A percentile compares a stretch with the other conserved stretches of the same genome.
phyloP scores from a whole-genome alignment of 1,139 yeast genomes.

The Candida sp. region DNA sequence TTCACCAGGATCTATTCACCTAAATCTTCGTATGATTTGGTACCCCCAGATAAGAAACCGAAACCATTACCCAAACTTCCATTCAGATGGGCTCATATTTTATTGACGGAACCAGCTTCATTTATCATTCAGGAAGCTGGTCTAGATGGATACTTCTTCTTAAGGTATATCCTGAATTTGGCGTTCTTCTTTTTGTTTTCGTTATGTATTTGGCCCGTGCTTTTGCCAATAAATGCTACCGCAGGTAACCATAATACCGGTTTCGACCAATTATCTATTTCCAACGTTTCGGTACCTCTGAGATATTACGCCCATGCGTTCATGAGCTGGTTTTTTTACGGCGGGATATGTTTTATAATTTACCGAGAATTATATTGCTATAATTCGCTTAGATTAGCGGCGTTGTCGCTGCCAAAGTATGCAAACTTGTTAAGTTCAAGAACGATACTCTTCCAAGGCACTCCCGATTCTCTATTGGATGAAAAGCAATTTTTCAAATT shows the following conservation, averaged over 20 bases:
- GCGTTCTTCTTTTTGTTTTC: slow-evolving; percentile 39
- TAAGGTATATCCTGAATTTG: slow-evolving; percentile 53
- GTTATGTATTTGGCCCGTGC: slow-evolving; percentile 46
- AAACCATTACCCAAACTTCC: slow-evolving; percentile 63
- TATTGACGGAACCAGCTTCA: slow-evolving; percentile 59
- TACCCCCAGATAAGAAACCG: slow-evolving; percentile 59
- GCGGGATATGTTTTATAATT: slow-evolving; percentile 62
- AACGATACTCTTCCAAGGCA: slow-evolving; percentile 75
- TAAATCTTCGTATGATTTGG: slow-evolving; percentile 53
- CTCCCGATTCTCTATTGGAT: slow-evolving; percentile 66
- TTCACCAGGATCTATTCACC: slow-evolving; percentile 68
- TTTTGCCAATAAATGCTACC: slow-evolving; percentile 64
- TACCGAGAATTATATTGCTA: slow-evolving; percentile 83
- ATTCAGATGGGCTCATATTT: slow-evolving; percentile 56
- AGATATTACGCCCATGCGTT: slow-evolving; percentile 88
- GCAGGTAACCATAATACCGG: slow-evolving; percentile 59
- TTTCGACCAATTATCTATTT: slow-evolving; percentile 73
- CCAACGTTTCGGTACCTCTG: slow-evolving; percentile 55
- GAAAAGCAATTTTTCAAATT: slow-evolving; percentile 57
- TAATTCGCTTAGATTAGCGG: slow-evolving; percentile 77
- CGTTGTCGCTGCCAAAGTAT: slow-evolving; percentile 76
- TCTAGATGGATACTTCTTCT: slow-evolving; percentile 68
- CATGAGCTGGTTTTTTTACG: slow-evolving; percentile 76
- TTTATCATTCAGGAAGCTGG: slow-evolving; percentile 72
- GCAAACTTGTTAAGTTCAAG: slow-evolving; percentile 71